Evolutionary conservation across 1,139 yeast genomes (phyloP).

Genomic region (Saccharomycopsis phalli): DNA sequence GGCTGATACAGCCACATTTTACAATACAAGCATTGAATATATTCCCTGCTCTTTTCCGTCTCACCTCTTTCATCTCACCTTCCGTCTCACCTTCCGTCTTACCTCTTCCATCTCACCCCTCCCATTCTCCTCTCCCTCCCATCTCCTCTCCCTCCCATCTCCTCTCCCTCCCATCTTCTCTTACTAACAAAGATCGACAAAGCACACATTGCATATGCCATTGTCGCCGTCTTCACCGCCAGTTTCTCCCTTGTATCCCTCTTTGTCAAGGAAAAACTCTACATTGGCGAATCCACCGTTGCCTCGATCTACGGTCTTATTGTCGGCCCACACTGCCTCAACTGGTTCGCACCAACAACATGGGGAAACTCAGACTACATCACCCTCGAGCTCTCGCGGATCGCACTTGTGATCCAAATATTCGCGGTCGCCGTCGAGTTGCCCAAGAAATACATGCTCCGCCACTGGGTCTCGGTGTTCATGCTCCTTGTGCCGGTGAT

Average conservation of each 20-base stretch:
- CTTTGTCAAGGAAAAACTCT: conserved; percentile 79
- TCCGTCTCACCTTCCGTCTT: too few species aligned
- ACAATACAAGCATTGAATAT: too few species aligned
- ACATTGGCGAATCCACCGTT: conserved; percentile 93
- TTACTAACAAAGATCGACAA: conserved; percentile 31
- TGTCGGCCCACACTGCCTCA: conserved; percentile 85
- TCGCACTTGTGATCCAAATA: conserved; percentile 85
- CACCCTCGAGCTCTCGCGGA: conserved; percentile 81
- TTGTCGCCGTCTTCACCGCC: conserved; percentile 83
- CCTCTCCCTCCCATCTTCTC: not conserved
- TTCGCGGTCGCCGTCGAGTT: conserved; percentile 97
- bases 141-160: not conserved
- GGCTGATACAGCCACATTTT: too few species aligned
- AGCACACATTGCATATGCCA: conserved; percentile 88
- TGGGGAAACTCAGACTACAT: conserved; percentile 91
- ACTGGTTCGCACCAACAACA: conserved; percentile 78
- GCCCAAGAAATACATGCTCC: conserved; percentile 86
- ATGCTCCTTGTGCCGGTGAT: conserved; percentile 80
- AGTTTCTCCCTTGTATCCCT: conserved; percentile 83
- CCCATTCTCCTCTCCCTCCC: not conserved
- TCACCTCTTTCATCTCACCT: too few species aligned
- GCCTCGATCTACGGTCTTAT: conserved; percentile 88
- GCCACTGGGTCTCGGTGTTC: conserved; percentile 80
- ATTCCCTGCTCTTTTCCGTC: too few species aligned
- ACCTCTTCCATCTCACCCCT: not conserved